Evolutionary conservation across 371 early-diverging fungal genomes (phyloP), one percentile per base, ranked within the genome.

Genomic region (Amoeboaphelidium occidentale): DNA sequence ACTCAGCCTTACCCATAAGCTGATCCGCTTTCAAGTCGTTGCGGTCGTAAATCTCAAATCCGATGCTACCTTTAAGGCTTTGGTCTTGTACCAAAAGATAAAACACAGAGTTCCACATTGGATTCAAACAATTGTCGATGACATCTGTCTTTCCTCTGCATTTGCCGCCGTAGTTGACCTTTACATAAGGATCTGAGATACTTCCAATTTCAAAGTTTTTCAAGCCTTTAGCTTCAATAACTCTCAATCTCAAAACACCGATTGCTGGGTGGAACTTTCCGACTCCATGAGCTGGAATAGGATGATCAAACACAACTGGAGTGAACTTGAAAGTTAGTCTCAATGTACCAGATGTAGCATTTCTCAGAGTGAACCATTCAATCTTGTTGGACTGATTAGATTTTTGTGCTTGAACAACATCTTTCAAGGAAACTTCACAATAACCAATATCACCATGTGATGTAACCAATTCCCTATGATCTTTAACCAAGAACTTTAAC

Each of bases 91-190:
- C 66, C 0, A 78, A 68, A 10, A 85, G 60, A 48, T 76, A 79
- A 48, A 72, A 71, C 3, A 73, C 68, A 53, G 84, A 81, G 50
- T 88, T 78, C 87, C 88, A 93, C 47, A 76, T 74, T 0, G 91
- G 93, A 49, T 78, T 72, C 47, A 79, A 56, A 46, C 74, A 75
- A 50, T 69, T 70, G 25, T 72, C 66, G 45, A 84, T 70, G 24
- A 75, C 67, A 32, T 74, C 68, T 2, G 88, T 84, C 23, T 44
- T 44, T 4, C 4, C 63, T 47, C 75, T 80, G 44, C 4, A 12
- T 22, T 14, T 46, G 6, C 23, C 47, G 21, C 12, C 26, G 27
- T 20, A 25, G 25, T 23, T 14, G 13, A 46, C 21, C 6, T 23
- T 25, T 3, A 26, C 47, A 46, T 46, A 44, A 4, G 44, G 44